These are phyloP conservation scores for Candida railenensis DNA, from an alignment of 805 yeast species.

Conservation along the genomic window DNA sequence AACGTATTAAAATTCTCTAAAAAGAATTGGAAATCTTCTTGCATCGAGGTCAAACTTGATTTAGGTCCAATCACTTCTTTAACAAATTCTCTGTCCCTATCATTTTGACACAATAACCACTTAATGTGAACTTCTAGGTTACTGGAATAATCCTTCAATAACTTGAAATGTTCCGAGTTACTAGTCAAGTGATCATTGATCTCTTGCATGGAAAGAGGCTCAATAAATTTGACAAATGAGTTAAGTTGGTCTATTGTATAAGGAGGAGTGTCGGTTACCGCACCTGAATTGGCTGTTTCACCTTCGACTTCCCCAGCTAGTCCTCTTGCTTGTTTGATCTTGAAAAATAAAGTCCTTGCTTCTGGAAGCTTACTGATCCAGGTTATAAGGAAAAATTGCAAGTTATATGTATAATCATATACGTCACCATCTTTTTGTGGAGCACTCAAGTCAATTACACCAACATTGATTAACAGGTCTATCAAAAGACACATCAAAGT, in stretches of 20 bases:
- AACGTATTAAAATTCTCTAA: slow-evolving; percentile 29
- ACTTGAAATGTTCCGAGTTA: slow-evolving; percentile 11
- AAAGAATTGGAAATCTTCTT: slow-evolving; percentile 23
- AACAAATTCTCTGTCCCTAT: slow-evolving; percentile 1
- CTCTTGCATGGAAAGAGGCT: slow-evolving; percentile 12
- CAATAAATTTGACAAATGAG: slow-evolving; percentile 12
- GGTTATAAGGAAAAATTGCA: slow-evolving; percentile 58
- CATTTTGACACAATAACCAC: slow-evolving; percentile 1
- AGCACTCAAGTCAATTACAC: slow-evolving; percentile 43
- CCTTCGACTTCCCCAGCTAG: slow-evolving; percentile 5
- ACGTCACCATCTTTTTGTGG: slow-evolving; percentile 15
- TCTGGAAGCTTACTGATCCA: slow-evolving; percentile 67
- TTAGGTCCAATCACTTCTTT: not conserved
- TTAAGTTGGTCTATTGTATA: slow-evolving; percentile 9
- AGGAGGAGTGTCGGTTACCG: not conserved
- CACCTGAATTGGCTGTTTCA: not conserved
- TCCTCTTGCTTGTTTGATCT: slow-evolving; percentile 17
- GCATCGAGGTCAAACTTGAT: slow-evolving; percentile 8
- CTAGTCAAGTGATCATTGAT: slow-evolving; percentile 17
- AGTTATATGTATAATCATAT: slow-evolving; percentile 56
- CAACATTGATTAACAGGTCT: slow-evolving; percentile 46
- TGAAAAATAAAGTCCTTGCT: slow-evolving; percentile 58
- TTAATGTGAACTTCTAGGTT: slow-evolving; percentile 16
- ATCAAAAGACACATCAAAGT: slow-evolving; percentile 64
- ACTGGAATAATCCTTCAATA: slow-evolving; percentile 13